Percentiles rank a stretch among this genome's conserved stretches.
phyloP scores from a whole-genome alignment of 2,329 filamentous ascomycete genomes.

The Fonsecaea monophora region DNA sequence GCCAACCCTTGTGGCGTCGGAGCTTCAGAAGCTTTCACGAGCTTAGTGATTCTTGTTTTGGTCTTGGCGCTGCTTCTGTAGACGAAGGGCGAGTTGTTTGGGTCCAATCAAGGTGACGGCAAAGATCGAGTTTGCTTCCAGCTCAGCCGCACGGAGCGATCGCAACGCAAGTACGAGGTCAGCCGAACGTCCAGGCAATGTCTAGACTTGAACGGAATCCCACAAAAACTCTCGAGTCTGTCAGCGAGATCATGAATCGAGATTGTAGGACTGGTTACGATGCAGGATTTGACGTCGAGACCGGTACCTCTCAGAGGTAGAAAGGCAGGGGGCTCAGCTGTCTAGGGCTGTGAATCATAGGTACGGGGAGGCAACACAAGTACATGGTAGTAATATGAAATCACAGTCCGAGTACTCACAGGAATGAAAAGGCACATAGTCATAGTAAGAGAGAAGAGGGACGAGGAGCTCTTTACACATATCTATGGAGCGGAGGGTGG shows the following conservation, averaged over 20 bases:
- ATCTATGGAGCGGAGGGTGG: too few species aligned
- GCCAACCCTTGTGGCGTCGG: neutral
- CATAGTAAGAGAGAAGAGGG: too few species aligned
- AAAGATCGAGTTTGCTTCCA: neutral
- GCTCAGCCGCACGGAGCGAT: neutral
- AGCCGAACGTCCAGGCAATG: neutral
- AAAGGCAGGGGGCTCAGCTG: too few species aligned
- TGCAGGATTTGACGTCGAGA: too few species aligned
- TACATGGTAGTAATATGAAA: too few species aligned
- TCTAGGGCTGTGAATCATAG: too few species aligned
- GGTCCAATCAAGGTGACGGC: neutral
- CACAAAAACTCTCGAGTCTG: neutral
- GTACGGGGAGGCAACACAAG: too few species aligned
- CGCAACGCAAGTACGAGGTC: neutral
- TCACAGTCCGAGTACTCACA: too few species aligned
- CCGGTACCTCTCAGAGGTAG: too few species aligned
- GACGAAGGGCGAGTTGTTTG: neutral
- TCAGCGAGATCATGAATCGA: neutral
- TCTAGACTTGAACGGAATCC: neutral
- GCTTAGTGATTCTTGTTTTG: neutral
- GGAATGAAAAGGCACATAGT: too few species aligned
- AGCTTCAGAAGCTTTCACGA: conserved; percentile 8
- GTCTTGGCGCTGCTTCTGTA: neutral
- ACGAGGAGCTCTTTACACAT: too few species aligned
- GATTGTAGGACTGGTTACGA: too few species aligned